phyloP scores from a whole-genome alignment of 192 early-diverging fungal species.

The Lobosporangium transversale region DNA sequence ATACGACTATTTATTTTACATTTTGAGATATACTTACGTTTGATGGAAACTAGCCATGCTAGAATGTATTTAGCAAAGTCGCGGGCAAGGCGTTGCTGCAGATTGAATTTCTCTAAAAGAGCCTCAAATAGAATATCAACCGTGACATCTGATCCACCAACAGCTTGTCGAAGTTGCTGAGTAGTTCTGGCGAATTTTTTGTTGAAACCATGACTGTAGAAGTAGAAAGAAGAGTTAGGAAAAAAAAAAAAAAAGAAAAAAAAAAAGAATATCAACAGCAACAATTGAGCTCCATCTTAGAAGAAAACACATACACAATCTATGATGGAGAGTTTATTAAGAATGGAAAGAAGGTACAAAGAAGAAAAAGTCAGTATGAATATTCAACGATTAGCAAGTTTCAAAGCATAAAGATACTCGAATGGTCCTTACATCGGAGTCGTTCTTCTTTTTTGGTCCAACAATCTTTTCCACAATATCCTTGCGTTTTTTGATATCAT shows the following conservation, averaged over 20 bases:
- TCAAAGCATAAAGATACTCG: too few relatives aligned
- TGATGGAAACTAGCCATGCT: conserved; percentile 59
- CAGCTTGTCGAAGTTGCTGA: conserved; percentile 72
- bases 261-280: too few relatives aligned
- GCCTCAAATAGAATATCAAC: conserved; percentile 71
- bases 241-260: too few relatives aligned
- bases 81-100: conserved; percentile 59
- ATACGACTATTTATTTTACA: too few relatives aligned
- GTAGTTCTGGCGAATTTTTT: conserved; percentile 73
- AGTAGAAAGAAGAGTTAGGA: conserved; percentile 1
- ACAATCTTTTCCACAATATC: conserved; percentile 89
- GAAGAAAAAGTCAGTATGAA: not conserved
- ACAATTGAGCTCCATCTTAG: too few relatives aligned
- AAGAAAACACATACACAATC: conserved; percentile 40
- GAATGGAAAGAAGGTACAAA: not conserved
- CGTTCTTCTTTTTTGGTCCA: conserved; percentile 71
- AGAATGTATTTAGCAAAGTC: conserved; percentile 61
- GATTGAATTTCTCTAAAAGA: conserved; percentile 63
- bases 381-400: too few relatives aligned
- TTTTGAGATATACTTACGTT: too few relatives aligned
- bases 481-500: conserved; percentile 87
- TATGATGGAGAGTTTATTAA: not conserved
- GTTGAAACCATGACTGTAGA: conserved; percentile 77
- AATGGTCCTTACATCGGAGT: conserved; percentile 80
- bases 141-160: conserved; percentile 64